Evolutionary conservation across 441 rosid genomes (phyloP), one percentile per base, ranked within the genome.

Genomic region (Arabidopsis hybrid): DNA sequence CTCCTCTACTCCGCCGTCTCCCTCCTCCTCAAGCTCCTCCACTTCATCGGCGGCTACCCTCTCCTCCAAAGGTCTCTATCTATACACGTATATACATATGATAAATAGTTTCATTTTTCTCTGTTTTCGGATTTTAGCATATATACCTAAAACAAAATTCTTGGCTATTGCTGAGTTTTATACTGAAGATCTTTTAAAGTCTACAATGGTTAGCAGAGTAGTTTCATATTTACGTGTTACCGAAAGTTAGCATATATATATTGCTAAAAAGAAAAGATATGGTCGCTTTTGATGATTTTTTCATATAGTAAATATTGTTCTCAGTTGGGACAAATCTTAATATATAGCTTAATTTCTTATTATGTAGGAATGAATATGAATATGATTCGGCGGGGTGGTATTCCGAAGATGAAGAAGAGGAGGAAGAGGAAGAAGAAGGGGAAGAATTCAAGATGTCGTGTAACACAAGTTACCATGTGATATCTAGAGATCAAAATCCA

Each of bases 391-490:
- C 53, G 21, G 67, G 63, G 34, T 69, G 79, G 74, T 78, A 79
- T 57, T 83, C 90, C 3, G 95, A 85, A 11, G 96, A 89, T 12
- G 96, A 93, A 38, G 91, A 81, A 3, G 93, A 83, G 4, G 94
- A 83, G 9, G 78, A 82, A 16, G 78, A 76, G 4, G 81, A 61
- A 0, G 73, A 70, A 11, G 80, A 72, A 16, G 75, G 40, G 36
- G 61, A 66, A 31, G 69, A 60, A 61, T 71, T 16, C 18, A 74
- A 45, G 40, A 65, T 68, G 81, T 59, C 80, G 14, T 71, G 73
- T 60, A 66, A 69, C 43, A 61, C 84, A 7, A 83, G 83, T 68
- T 86, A 81, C 69, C 87, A 80, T 58, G 84, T 62, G 12, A 76
- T 77, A 21, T 35, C 75, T 70, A 65, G 73, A 40, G 87, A 72